These are phyloP conservation scores for Daedalea quercina DNA, from an alignment of 768 basidiomycete species.

Conservation along the genomic window DNA sequence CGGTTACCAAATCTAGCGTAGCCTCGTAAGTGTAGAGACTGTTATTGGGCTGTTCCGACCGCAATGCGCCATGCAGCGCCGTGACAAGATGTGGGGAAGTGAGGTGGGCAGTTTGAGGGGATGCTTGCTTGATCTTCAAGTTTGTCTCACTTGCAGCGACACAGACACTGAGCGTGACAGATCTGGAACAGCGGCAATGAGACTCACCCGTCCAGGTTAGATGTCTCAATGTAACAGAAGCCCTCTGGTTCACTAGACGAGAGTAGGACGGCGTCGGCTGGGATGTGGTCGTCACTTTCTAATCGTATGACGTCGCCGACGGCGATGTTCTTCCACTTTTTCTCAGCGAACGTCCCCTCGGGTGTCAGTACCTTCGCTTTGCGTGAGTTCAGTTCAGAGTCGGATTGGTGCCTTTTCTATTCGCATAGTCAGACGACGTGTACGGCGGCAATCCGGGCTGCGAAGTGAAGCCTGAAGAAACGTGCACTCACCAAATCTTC, in stretches of 20 bases:
- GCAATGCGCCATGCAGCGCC: constrained; percentile 72
- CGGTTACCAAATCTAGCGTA: constrained; percentile 56
- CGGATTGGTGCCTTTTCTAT: constrained; percentile 95
- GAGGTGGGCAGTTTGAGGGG: constrained; percentile 69
- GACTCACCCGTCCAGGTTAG: constrained; percentile 87
- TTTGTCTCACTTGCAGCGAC: constrained; percentile 75
- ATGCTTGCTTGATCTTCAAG: constrained; percentile 97
- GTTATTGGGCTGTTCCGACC: constrained; percentile 96
- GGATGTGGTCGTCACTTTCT: constrained; percentile 91
- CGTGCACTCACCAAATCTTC: constrained; percentile 75
- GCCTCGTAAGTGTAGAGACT: constrained; percentile 95
- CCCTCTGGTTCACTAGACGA: constrained; percentile 95
- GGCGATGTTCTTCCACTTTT: constrained; percentile 82
- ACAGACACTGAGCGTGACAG: background rate
- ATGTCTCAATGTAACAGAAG: constrained; percentile 95
- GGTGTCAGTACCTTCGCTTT: constrained; percentile 65
- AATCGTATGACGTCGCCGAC: constrained; percentile 92
- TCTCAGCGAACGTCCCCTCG: constrained; percentile 57
- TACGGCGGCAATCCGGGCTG: background rate
- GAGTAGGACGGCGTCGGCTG: constrained; percentile 86
- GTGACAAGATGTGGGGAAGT: constrained; percentile 73
- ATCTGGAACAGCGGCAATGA: constrained; percentile 9
- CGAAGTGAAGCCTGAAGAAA: background rate
- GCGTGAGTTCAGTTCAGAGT: constrained; percentile 85
- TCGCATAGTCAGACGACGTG: background rate